Evolutionary conservation across 2,329 filamentous ascomycete species (phyloP).

Genomic region (Bipolaris cookei): DNA sequence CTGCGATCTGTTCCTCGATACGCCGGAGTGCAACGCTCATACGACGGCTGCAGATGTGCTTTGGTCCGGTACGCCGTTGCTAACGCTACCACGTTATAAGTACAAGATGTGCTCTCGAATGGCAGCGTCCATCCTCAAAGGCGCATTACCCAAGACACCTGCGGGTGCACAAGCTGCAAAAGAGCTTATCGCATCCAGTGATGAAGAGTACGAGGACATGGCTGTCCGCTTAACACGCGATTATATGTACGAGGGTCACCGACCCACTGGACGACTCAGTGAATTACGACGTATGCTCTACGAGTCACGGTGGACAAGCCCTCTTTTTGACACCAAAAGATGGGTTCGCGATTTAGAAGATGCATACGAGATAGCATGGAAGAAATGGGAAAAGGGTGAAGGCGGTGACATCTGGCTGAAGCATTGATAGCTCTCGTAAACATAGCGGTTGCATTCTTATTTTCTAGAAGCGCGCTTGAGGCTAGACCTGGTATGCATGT

Average conservation of each 20-base stretch:
- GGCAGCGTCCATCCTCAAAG: constrained; percentile 91
- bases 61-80: constrained; percentile 92
- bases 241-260: constrained; percentile 43
- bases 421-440: constrained; percentile 1
- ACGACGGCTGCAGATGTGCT: constrained; percentile 96
- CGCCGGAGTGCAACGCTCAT: constrained; percentile 96
- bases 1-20: constrained; percentile 94
- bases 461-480: constrained; percentile 6
- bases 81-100: constrained; percentile 87
- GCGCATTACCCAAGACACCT: constrained; percentile 76
- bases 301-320: constrained; percentile 81
- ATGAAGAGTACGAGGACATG: constrained; percentile 81
- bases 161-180: constrained; percentile 71
- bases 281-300: constrained; percentile 84
- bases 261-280: constrained; percentile 68
- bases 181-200: constrained; percentile 78
- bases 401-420: constrained; percentile 90
- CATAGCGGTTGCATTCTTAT: constrained; percentile 5
- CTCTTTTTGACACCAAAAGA: constrained; percentile 85
- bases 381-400: constrained; percentile 81
- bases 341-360: constrained; percentile 91
- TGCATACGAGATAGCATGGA: constrained; percentile 89
- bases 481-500: background rate
- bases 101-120: constrained; percentile 99
- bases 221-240: constrained; percentile 44